A percentile compares a stretch with the other conserved stretches of the same genome.
These are phyloP conservation scores for Magnolia changhungtana DNA, from an alignment of 164 flowering plant species.

Conservation along the genomic window DNA sequence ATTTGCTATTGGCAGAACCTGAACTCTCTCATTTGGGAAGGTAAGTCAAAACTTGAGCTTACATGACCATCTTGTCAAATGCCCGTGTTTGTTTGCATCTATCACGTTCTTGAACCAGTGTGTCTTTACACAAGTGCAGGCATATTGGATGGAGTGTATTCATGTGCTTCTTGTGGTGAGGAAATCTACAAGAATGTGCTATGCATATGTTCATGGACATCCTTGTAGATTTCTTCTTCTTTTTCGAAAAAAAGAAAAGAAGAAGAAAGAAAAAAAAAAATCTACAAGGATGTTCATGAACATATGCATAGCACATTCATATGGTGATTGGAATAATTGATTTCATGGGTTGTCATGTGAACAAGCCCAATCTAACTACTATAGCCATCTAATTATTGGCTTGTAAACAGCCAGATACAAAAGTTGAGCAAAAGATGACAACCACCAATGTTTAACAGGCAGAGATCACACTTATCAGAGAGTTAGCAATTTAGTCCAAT, in stretches of 20 bases:
- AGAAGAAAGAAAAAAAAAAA: background rate
- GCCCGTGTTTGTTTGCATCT: background rate
- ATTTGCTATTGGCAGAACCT: conserved; percentile 28
- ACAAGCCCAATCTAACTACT: too few relatives aligned
- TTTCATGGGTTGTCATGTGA: too few relatives aligned
- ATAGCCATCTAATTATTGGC: too few relatives aligned
- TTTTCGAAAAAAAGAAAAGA: too few relatives aligned
- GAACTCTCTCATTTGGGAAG: conserved; percentile 32
- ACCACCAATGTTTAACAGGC: too few relatives aligned
- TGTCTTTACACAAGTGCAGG: background rate
- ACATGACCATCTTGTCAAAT: background rate
- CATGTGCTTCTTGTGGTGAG: background rate
- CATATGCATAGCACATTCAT: too few relatives aligned
- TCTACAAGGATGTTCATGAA: background rate
- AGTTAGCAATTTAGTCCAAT: too few relatives aligned
- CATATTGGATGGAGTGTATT: background rate
- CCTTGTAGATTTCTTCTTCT: too few relatives aligned
- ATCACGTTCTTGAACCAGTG: background rate
- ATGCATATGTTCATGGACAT: background rate
- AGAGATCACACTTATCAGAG: too few relatives aligned
- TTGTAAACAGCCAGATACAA: too few relatives aligned
- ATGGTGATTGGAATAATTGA: too few relatives aligned
- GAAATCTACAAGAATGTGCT: background rate
- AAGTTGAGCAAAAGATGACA: too few relatives aligned
- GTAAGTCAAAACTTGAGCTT: conserved; percentile 8